Evolutionary conservation across 2,329 filamentous ascomycete species (phyloP), one percentile per base, ranked within the genome.

Genomic region (Colletotrichum sojae): DNA sequence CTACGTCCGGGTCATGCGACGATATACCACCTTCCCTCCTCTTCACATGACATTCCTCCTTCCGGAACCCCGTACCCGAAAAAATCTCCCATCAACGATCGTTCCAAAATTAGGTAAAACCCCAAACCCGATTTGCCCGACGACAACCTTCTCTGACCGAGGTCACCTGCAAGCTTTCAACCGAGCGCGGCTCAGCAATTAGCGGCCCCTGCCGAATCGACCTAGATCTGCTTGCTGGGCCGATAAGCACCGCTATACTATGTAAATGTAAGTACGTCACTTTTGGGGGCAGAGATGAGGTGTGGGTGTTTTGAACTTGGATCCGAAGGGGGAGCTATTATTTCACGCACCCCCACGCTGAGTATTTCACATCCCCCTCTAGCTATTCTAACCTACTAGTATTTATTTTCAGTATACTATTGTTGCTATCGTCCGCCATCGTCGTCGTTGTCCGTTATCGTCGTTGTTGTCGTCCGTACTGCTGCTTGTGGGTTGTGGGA

Each of bases 191-290:
- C 18, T 36, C 27, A 49, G 22, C 5, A 43, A 36, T 49, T 8
- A 36, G 15, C 45, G 45, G 56, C n/a, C 49, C 25, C 56, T 48
- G n/a, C 56, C 27, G 56, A 59, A 27, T 36, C n/a, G n/a, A n/a
- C n/a, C 31, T 36, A 36, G 31, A 36, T 36, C 31, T 36, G 5
- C 8, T 36, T 36, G 9, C 8, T 36, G 9, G 10, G 31, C 8
- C 2, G 31, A 36, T 48, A 36, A 43, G 40, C n/a, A n/a, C n/a
- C n/a, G n/a, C n/a, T n/a, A n/a, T n/a, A n/a, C n/a, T n/a, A n/a
- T n/a, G n/a, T n/a, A n/a, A n/a, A n/a, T n/a, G n/a, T n/a, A n/a
- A n/a, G 8, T 27, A 46, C 40, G 22, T 6, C 27, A n/a, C 22
- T 36, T 46, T 48, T 20, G 45, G n/a, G 20, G 22, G 22, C 22